Percentiles rank a stretch among this genome's conserved stretches.
phyloP scores from a whole-genome alignment of 345 rosid genomes.

The Barbarea vulgaris region DNA sequence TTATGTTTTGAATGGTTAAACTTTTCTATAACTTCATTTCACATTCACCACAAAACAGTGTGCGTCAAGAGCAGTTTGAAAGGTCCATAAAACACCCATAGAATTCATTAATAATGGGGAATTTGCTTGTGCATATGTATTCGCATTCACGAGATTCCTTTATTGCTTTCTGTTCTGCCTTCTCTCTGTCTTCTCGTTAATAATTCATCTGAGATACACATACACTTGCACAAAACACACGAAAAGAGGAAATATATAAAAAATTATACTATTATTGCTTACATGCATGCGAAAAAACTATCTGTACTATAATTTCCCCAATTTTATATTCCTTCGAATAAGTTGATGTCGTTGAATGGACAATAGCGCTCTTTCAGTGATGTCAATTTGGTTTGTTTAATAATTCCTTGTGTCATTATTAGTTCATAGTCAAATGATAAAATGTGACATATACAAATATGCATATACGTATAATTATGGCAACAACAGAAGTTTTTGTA shows the following conservation, averaged over 20 bases:
- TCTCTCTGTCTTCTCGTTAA: conserved; percentile 17
- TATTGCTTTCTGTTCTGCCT: neutral
- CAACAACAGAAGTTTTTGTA: neutral
- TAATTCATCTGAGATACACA: conserved; percentile 22
- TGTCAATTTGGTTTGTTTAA: conserved; percentile 14
- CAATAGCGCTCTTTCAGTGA: conserved; percentile 17
- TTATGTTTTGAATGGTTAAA: neutral
- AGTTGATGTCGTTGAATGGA: neutral
- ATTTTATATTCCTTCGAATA: neutral
- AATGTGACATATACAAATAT: neutral
- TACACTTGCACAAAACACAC: conserved; percentile 24
- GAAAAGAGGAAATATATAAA: neutral
- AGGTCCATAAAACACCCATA: neutral
- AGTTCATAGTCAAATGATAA: neutral
- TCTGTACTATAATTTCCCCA: neutral
- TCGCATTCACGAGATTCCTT: conserved; percentile 15
- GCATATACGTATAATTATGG: neutral
- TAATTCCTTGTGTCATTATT: neutral
- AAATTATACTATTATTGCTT: conserved; percentile 20
- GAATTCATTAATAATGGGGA: neutral
- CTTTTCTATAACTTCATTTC: neutral
- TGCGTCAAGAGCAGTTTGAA: neutral
- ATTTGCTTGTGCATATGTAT: conserved; percentile 4
- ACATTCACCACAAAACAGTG: conserved; percentile 1
- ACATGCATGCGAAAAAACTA: conserved; percentile 14